Evolutionary conservation across 108 stramenopile genomes (phyloP).

Genomic region (Phaeodactylum tricornutum): DNA sequence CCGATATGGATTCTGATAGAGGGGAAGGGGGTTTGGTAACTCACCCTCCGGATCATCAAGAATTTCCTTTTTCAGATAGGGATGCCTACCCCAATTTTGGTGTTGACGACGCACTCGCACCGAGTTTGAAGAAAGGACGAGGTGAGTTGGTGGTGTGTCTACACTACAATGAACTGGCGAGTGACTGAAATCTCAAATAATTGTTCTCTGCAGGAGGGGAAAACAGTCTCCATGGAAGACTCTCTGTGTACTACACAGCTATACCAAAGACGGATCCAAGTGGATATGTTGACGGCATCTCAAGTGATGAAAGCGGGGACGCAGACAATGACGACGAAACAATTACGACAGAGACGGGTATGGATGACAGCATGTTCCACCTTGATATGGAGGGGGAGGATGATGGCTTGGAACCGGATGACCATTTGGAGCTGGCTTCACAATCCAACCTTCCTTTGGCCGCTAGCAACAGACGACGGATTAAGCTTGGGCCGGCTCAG

Average conservation of each 20-base stretch:
- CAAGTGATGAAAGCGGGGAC: conserved; percentile 19
- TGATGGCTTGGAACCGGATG: conserved; percentile 1
- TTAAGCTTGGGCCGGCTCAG: conserved; percentile 31
- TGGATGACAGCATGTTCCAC: conserved; percentile 22
- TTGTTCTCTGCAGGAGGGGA: conserved; percentile 2
- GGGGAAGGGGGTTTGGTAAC: conserved; percentile 25
- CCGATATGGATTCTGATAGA: conserved; percentile 7
- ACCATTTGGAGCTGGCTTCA: too few relatives aligned
- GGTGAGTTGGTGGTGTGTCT: background rate
- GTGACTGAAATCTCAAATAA: background rate
- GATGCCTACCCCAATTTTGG: conserved; percentile 58
- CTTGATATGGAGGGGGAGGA: conserved; percentile 31
- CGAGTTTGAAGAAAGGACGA: conserved; percentile 6
- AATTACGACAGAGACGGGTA: conserved; percentile 19
- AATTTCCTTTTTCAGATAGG: conserved; percentile 77
- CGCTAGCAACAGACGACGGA: conserved; percentile 1
- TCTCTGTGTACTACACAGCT: conserved; percentile 6
- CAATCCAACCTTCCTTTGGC: background rate
- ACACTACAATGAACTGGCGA: background rate
- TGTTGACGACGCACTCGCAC: conserved; percentile 45
- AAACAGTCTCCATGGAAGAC: conserved; percentile 4
- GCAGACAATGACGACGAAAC: conserved; percentile 27
- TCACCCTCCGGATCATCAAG: conserved; percentile 69
- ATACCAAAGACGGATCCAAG: background rate
- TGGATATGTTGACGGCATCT: conserved; percentile 17